These are phyloP conservation scores for Mycena rosella DNA, from an alignment of 768 basidiomycete species.

Conservation along the genomic window DNA sequence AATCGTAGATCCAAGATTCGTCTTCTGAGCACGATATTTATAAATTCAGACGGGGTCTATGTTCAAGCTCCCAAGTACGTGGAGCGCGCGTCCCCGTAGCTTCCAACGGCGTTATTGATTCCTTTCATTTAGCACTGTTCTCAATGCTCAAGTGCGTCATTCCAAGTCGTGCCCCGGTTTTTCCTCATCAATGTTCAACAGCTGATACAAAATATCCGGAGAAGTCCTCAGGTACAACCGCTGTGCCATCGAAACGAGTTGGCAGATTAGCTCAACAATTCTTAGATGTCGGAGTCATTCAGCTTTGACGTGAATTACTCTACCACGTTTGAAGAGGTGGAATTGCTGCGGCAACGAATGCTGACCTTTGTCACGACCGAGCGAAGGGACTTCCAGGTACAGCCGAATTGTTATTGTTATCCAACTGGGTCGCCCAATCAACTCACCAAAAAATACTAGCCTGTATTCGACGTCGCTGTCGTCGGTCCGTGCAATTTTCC, in stretches of 20 bases:
- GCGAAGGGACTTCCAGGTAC: slow-evolving; percentile 74
- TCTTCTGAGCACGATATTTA: slow-evolving; percentile 81
- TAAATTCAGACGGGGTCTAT: slow-evolving; percentile 67
- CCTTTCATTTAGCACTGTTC: slow-evolving; percentile 19
- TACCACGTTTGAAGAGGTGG: slow-evolving; percentile 87
- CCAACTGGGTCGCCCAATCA: no score
- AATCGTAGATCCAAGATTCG: slow-evolving; percentile 60
- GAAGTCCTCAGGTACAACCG: slow-evolving; percentile 72
- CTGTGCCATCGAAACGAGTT: not conserved
- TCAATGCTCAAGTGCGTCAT: slow-evolving; percentile 25
- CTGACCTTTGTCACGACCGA: slow-evolving; percentile 78
- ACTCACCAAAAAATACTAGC: no score
- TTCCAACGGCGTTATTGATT: not conserved
- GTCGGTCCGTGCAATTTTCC: slow-evolving; percentile 56
- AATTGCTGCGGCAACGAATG: slow-evolving; percentile 82
- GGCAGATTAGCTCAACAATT: not conserved
- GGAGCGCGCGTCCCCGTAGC: not conserved
- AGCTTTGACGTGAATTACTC: slow-evolving; percentile 83
- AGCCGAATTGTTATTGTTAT: no score
- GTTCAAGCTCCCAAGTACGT: slow-evolving; percentile 78
- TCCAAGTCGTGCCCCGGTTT: not conserved
- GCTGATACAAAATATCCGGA: slow-evolving; percentile 80
- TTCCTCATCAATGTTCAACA: slow-evolving; percentile 43
- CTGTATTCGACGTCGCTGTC: slow-evolving; percentile 79
- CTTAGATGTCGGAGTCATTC: slow-evolving; percentile 84